phyloP scores from a whole-genome alignment of 345 rosid species.

The Eucalyptus tenuipes region DNA sequence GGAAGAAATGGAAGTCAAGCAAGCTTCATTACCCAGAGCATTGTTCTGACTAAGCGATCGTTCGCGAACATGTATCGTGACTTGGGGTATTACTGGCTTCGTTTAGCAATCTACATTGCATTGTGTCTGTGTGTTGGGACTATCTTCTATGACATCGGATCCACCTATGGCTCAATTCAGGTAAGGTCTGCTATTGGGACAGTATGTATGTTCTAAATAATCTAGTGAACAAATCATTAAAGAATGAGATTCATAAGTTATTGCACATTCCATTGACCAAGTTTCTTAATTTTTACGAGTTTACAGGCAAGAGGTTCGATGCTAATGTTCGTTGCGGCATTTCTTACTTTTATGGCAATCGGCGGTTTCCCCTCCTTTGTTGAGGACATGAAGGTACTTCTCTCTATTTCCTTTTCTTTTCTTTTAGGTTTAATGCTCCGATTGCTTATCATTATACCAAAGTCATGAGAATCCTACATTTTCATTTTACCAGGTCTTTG shows the following conservation, averaged over 20 bases:
- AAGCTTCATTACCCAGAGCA: constrained; percentile 24
- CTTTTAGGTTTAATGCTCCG: background rate
- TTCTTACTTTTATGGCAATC: constrained; percentile 41
- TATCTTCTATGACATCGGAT: constrained; percentile 6
- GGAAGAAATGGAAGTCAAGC: constrained; percentile 14
- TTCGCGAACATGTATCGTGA: constrained; percentile 53
- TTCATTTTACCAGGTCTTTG: constrained; percentile 11
- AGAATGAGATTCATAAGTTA: background rate
- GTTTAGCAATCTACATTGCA: constrained; percentile 35
- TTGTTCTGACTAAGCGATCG: constrained; percentile 31
- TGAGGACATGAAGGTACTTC: constrained; percentile 42
- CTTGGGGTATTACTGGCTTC: constrained; percentile 57
- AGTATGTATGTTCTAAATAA: background rate
- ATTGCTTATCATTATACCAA: background rate
- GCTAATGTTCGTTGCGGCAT: constrained; percentile 29
- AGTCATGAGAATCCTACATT: background rate
- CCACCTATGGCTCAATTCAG: constrained; percentile 41
- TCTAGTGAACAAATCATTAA: background rate
- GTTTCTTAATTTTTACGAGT: background rate
- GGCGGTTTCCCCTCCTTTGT: constrained; percentile 55
- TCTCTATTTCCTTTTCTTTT: background rate
- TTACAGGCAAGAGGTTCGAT: constrained; percentile 31
- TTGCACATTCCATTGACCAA: background rate
- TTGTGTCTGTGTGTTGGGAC: constrained; percentile 41
- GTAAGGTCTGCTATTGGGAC: background rate